phyloP scores from a whole-genome alignment of 345 rosid species.

The Hibiscus syriacus region DNA sequence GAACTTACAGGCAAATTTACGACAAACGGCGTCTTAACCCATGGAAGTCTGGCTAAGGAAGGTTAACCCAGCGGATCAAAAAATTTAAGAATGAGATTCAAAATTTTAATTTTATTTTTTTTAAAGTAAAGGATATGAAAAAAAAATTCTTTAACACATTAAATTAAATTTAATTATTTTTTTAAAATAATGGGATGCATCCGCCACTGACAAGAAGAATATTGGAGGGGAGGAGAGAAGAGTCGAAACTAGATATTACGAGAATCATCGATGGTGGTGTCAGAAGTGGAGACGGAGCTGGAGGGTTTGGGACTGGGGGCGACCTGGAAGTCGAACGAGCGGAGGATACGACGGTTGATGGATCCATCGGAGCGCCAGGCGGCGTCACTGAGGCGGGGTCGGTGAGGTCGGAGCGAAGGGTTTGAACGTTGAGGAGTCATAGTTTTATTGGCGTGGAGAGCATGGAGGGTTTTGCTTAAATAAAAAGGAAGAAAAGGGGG shows the following conservation, averaged over 20 bases:
- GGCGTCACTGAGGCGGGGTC: too few species aligned
- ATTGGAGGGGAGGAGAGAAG: slow-evolving; percentile 27
- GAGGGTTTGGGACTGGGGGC: slow-evolving; percentile 40
- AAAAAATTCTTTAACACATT: too few species aligned
- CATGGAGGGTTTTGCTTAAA: too few species aligned
- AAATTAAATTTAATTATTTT: too few species aligned
- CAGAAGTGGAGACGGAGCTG: slow-evolving; percentile 44
- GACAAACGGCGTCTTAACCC: slow-evolving; percentile 54
- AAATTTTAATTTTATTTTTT: too few species aligned
- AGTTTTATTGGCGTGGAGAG: too few species aligned
- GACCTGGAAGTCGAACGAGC: slow-evolving; percentile 38
- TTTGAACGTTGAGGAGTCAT: too few species aligned
- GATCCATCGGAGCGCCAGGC: slow-evolving; percentile 48
- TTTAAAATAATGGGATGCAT: too few species aligned
- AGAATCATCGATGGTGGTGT: slow-evolving; percentile 42
- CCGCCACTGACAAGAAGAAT: slow-evolving; percentile 53
- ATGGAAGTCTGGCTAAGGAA: slow-evolving; percentile 44
- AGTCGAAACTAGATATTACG: slow-evolving; percentile 78
- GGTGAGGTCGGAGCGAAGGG: too few species aligned
- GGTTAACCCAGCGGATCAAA: slow-evolving; percentile 72
- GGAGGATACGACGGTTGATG: slow-evolving; percentile 55
- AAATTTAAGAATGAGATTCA: too few species aligned
- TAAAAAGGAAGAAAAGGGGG: too few species aligned
- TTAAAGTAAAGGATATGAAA: too few species aligned
- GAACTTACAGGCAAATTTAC: slow-evolving; percentile 43